phyloP scores from a whole-genome alignment of 2,329 filamentous ascomycete species.

The Diaporthe citrichinensis region DNA sequence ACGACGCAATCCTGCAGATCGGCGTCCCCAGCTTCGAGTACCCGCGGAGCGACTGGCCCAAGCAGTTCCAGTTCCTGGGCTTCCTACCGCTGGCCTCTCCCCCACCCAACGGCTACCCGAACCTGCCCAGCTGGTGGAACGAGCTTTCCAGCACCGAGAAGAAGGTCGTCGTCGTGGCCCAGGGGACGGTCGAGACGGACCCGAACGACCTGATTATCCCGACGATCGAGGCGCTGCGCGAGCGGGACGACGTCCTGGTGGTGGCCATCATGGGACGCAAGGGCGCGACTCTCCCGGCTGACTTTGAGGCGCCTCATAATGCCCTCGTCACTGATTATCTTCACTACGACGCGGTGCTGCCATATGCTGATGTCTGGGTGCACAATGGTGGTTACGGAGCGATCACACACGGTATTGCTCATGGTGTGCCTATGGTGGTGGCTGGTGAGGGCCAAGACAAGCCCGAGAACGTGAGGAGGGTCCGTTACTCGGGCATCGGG shows the following conservation, averaged over 20 bases:
- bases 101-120: slow-evolving; percentile 39
- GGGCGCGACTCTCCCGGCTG: slow-evolving; percentile 47
- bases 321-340: slow-evolving; percentile 55
- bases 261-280: slow-evolving; percentile 55
- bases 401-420: slow-evolving; percentile 56
- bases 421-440: slow-evolving; percentile 57
- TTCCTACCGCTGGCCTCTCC: slow-evolving; percentile 48
- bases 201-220: slow-evolving; percentile 55
- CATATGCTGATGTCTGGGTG: slow-evolving; percentile 54
- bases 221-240: slow-evolving; percentile 51
- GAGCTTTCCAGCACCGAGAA: slow-evolving; percentile 47
- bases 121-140: slow-evolving; percentile 52
- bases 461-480: slow-evolving; percentile 53
- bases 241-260: slow-evolving; percentile 48
- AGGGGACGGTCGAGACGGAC: slow-evolving; percentile 57
- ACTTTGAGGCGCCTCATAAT: slow-evolving; percentile 47
- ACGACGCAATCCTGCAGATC: slow-evolving; percentile 53
- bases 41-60: slow-evolving; percentile 54
- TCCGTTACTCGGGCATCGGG: slow-evolving; percentile 53
- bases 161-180: slow-evolving; percentile 55
- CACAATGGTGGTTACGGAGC: slow-evolving; percentile 59
- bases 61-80: slow-evolving; percentile 52
- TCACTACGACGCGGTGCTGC: slow-evolving; percentile 55
- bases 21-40: slow-evolving; percentile 56
- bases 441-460: slow-evolving; percentile 60